A percentile compares a stretch with the other conserved stretches of the same genome.
Conservation (phyloP, 2,329 filamentous ascomycete species). For the Berkeleyomyces rouxiae region DNA sequence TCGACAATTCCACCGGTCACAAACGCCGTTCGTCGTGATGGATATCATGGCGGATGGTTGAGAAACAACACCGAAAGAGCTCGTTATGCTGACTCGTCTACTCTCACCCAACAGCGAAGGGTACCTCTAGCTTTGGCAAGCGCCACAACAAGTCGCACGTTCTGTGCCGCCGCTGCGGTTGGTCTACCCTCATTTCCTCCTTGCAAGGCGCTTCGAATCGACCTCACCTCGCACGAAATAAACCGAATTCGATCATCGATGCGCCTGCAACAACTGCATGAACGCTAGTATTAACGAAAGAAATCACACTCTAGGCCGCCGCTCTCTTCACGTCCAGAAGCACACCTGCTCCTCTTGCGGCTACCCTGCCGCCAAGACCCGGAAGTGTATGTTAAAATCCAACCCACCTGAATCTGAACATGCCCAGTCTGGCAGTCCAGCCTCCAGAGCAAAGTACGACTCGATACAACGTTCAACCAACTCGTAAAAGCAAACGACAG, state of each 20-base stretch:
- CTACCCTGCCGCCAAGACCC: slow-evolving; percentile 91
- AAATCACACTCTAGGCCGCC: slow-evolving; percentile 48
- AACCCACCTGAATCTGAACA: not conserved
- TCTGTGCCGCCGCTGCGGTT: slow-evolving; percentile 95
- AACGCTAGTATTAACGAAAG: not conserved
- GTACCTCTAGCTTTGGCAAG: slow-evolving; percentile 41
- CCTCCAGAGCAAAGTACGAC: not conserved
- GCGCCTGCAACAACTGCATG: not conserved
- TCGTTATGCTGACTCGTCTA: slow-evolving; percentile 14
- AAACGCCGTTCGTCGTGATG: slow-evolving; percentile 13
- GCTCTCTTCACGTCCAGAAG: slow-evolving; percentile 99
- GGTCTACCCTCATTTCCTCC: slow-evolving; percentile 28
- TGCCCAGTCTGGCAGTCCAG: not conserved
- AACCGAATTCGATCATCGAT: slow-evolving; percentile 10
- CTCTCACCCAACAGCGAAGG: slow-evolving; percentile 31
- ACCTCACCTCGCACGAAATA: not conserved
- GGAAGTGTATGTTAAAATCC: slow-evolving; percentile 70
- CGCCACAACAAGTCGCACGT: slow-evolving; percentile 97
- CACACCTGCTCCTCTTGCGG: slow-evolving; percentile 90
- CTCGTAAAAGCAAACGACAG: not conserved
- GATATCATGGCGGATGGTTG: slow-evolving; percentile 5
- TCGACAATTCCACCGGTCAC: slow-evolving; percentile 12
- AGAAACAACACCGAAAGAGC: not conserved
- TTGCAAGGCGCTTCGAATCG: slow-evolving; percentile 10
- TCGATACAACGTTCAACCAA: not conserved